Percentiles rank a stretch among this genome's conserved stretches.
These are phyloP conservation scores for Lactarius sanguifluus DNA, from an alignment of 768 basidiomycete genomes.

Conservation along the genomic window DNA sequence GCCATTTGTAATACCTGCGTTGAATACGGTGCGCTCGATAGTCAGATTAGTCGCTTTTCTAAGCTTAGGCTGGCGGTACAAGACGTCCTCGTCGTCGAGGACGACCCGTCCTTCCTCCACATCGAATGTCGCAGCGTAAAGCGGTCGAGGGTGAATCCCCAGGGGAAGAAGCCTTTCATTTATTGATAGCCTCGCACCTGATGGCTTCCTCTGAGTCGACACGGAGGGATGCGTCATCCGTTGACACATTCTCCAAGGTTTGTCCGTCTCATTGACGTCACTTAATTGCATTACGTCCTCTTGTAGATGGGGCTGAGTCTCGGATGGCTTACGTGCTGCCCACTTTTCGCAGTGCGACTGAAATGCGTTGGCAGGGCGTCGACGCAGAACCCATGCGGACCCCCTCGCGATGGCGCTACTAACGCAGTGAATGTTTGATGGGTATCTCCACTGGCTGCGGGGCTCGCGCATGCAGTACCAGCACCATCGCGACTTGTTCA, in stretches of 20 bases:
- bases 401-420: conserved; percentile 65
- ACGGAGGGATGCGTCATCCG: conserved; percentile 80
- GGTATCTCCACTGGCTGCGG: conserved; percentile 76
- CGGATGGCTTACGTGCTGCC: conserved; percentile 79
- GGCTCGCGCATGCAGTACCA: conserved; percentile 59
- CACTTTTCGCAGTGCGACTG: conserved; percentile 71
- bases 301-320: conserved; percentile 71
- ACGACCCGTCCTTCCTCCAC: conserved; percentile 80
- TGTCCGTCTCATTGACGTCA: conserved; percentile 2
- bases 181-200: conserved; percentile 55
- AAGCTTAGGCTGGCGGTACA: too few species aligned
- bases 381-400: conserved; percentile 71
- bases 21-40: conserved; percentile 58
- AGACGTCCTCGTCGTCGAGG: conserved; percentile 80
- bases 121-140: conserved; percentile 44
- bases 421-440: conserved; percentile 62
- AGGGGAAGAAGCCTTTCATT: conserved; percentile 43
- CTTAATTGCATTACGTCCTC: conserved; percentile 14
- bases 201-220: conserved; percentile 60
- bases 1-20: conserved; percentile 76
- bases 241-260: conserved; percentile 80
- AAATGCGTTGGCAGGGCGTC: conserved; percentile 67
- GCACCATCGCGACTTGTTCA: conserved; percentile 56
- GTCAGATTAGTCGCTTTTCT: conserved; percentile 10
- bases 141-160: conserved; percentile 7